A percentile compares a stretch with the other conserved stretches of the same genome.
These are phyloP conservation scores for Colletotrichum liriopes DNA, from an alignment of 2,329 filamentous ascomycete genomes.

Conservation along the genomic window DNA sequence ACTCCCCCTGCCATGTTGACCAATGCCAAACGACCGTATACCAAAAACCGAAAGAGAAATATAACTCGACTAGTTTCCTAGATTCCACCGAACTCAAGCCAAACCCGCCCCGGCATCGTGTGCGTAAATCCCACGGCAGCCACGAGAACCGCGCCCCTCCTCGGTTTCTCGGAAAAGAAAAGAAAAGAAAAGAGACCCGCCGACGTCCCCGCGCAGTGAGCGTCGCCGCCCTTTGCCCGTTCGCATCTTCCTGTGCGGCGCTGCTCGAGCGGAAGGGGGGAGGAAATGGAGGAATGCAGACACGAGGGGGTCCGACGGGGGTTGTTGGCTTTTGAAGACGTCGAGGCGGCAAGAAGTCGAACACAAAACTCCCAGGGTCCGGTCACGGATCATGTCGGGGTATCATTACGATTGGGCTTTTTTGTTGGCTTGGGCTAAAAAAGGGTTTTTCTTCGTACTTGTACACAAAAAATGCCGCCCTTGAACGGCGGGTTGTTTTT, in stretches of 20 bases:
- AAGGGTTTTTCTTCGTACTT: background rate
- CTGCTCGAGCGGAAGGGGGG: background rate
- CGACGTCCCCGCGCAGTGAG: background rate
- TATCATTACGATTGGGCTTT: conserved; percentile 8
- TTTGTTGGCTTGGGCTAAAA: background rate
- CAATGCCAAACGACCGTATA: too few species aligned
- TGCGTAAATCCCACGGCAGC: too few species aligned
- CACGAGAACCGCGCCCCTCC: too few species aligned
- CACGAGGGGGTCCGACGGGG: too few species aligned
- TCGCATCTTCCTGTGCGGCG: background rate
- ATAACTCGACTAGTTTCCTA: too few species aligned
- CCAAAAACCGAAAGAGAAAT: too few species aligned
- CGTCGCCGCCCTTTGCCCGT: background rate
- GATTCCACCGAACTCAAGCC: too few species aligned
- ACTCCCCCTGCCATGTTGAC: too few species aligned
- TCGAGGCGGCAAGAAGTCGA: background rate
- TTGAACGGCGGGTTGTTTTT: background rate
- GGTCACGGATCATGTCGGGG: background rate
- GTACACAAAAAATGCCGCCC: conserved; percentile 1
- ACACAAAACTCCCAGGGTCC: background rate
- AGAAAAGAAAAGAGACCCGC: too few species aligned
- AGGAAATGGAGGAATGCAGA: background rate
- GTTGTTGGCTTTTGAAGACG: background rate
- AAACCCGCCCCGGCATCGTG: too few species aligned
- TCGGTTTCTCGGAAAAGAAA: too few species aligned